Conservation (phyloP, 164 flowering plant genomes). For the Cinnamomum micranthum region DNA sequence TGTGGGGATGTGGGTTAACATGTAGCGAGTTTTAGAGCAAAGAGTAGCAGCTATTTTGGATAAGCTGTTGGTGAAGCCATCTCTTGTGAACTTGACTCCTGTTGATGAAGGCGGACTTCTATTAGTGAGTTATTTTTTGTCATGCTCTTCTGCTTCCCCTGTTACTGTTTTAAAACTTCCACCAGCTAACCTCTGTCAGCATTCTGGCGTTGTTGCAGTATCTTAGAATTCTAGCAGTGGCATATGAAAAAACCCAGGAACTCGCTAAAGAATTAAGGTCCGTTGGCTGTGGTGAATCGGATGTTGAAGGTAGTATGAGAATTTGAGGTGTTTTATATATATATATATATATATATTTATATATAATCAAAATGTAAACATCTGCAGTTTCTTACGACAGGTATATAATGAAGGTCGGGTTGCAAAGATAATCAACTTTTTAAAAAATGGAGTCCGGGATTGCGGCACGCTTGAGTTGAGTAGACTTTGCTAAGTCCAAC, state of each 20-base stretch:
- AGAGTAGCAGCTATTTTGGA: constrained; percentile 86
- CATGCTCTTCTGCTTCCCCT: background rate
- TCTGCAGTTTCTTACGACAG: background rate
- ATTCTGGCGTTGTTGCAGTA: constrained; percentile 52
- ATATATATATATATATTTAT: background rate
- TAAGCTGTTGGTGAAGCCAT: constrained; percentile 82
- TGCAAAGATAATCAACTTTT: no score
- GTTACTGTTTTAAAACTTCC: constrained; percentile 8
- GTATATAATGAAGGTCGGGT: no score
- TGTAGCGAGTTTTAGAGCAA: constrained; percentile 91
- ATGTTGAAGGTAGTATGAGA: constrained; percentile 69
- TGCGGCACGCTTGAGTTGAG: no score
- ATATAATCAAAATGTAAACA: background rate
- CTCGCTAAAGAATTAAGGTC: constrained; percentile 84
- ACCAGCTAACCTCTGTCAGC: constrained; percentile 22
- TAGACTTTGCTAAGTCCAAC: no score
- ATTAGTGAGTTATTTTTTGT: constrained; percentile 52
- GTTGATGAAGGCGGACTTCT: constrained; percentile 88
- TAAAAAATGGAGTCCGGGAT: no score
- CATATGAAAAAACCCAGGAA: constrained; percentile 94
- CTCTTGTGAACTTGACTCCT: constrained; percentile 80
- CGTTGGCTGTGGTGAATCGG: constrained; percentile 98
- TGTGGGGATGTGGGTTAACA: constrained; percentile 6
- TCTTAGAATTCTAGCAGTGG: constrained; percentile 92
- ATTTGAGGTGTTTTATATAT: background rate